phyloP scores from a whole-genome alignment of 2,329 filamentous ascomycete genomes.

The Xylaria sp. region DNA sequence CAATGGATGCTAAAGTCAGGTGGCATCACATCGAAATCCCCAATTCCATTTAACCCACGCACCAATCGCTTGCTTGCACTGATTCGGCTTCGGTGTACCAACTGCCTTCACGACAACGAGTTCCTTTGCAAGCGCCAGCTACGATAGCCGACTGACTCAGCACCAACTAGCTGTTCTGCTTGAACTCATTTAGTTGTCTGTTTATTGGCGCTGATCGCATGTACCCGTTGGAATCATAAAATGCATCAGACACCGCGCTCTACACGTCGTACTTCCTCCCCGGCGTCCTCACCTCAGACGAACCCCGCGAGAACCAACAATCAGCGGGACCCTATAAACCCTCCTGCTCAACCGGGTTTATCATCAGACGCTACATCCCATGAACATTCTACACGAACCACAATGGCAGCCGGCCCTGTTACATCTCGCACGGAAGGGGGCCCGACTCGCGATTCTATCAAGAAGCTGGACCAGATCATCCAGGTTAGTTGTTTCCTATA shows the following conservation, averaged over 20 bases:
- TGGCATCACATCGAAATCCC: slow-evolving; percentile 49
- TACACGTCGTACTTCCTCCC: slow-evolving; percentile 77
- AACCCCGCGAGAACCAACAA: slow-evolving; percentile 80
- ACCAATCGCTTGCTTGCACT: slow-evolving; percentile 23
- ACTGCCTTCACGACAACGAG: slow-evolving; percentile 12
- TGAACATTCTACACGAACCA: slow-evolving; percentile 55
- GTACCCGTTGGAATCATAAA: slow-evolving; percentile 44
- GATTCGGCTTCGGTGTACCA: slow-evolving; percentile 17
- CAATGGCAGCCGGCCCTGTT: slow-evolving; percentile 54
- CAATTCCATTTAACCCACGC: slow-evolving; percentile 42
- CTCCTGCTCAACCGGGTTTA: slow-evolving; percentile 56
- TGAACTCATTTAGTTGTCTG: slow-evolving; percentile 15
- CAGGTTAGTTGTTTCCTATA: slow-evolving; percentile 71
- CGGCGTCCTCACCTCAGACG: slow-evolving; percentile 76
- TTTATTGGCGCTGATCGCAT: slow-evolving; percentile 1
- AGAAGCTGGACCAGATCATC: slow-evolving; percentile 92
- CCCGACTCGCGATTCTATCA: slow-evolving; percentile 73
- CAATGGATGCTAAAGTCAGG: slow-evolving; percentile 53
- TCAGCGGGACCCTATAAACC: slow-evolving; percentile 69
- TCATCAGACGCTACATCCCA: slow-evolving; percentile 57
- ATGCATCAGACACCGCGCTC: slow-evolving; percentile 94
- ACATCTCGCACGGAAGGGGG: slow-evolving; percentile 57
- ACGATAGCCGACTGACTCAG: slow-evolving; percentile 23
- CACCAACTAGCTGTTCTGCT: slow-evolving; percentile 13
- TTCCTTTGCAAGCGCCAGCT: slow-evolving; percentile 21